phyloP scores from a whole-genome alignment of 768 basidiomycete genomes.

The Lentinula boryana region DNA sequence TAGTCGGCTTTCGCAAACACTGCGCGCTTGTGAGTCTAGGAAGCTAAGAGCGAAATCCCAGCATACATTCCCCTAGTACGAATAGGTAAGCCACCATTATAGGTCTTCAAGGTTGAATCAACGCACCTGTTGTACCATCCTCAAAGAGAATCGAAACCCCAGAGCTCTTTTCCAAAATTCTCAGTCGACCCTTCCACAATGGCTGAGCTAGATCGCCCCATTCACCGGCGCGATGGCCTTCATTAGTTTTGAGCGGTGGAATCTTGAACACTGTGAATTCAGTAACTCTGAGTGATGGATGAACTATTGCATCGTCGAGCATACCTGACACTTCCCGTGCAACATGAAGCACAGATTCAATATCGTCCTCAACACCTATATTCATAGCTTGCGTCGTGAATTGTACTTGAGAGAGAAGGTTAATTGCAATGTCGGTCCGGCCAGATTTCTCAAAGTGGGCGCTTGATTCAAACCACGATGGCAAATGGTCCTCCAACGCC shows the following conservation, averaged over 20 bases:
- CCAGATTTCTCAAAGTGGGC: background rate
- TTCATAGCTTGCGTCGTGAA: slow-evolving; percentile 34
- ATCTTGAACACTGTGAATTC: slow-evolving; percentile 75
- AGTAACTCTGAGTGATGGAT: slow-evolving; percentile 9
- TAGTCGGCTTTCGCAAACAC: slow-evolving; percentile 89
- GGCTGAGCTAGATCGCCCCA: slow-evolving; percentile 85
- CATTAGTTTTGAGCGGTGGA: slow-evolving; percentile 78
- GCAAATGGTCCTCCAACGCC: slow-evolving; percentile 58
- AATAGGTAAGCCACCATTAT: background rate
- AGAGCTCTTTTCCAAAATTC: slow-evolving; percentile 73
- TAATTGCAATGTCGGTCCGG: background rate
- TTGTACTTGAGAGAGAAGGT: background rate
- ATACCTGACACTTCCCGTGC: slow-evolving; percentile 87
- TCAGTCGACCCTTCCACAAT: slow-evolving; percentile 88
- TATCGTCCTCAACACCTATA: slow-evolving; percentile 58
- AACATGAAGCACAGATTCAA: slow-evolving; percentile 86
- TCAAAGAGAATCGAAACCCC: slow-evolving; percentile 74
- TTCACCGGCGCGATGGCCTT: slow-evolving; percentile 87
- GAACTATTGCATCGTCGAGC: slow-evolving; percentile 8
- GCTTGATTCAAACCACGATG: slow-evolving; percentile 23
- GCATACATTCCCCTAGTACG: slow-evolving; percentile 60
- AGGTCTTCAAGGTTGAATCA: slow-evolving; percentile 14
- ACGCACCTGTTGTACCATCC: slow-evolving; percentile 69
- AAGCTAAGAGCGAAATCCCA: slow-evolving; percentile 8
- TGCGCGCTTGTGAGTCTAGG: slow-evolving; percentile 22